Evolutionary conservation across 176 grass and related monocot genomes (phyloP), one percentile per base, ranked within the genome.

Genomic region (Triticum urartu): DNA sequence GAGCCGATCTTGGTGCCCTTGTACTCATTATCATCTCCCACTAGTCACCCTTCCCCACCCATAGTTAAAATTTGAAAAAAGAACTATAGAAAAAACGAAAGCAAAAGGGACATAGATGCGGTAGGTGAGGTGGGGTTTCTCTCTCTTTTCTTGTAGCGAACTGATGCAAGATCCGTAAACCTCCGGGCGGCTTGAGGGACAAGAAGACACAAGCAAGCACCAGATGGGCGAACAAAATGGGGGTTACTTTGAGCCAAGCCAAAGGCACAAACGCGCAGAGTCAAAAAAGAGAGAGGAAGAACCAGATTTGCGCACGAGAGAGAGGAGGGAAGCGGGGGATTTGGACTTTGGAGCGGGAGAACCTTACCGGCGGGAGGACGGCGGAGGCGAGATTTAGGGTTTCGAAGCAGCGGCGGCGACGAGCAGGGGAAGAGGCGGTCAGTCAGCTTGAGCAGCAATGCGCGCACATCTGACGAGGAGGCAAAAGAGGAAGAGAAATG

Each of bases 91-190:
- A 66, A 64, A 3, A 47, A 36, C 28, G 54, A 9, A 45, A 68
- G 85, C 61, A 79, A 66, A 87, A 73, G 74, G 80, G 26, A 79
- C 84, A 90, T 17, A 87, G 80, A 90, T 90, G 81, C 26, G 60
- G 89, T 84, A 63, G 85, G 68, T 80, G 85, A 20, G 75, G 74
- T 63, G 12, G 76, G 76, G 60, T 75, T 54, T 15, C 47, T 15
- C 47, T 80, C 81, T 14, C 25, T 59, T 84, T 38, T 64, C 26
- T 43, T 34, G 36, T 35, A 0, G 26, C 6, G 22, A 84, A 79
- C 59, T 75, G 81, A 87, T 84, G 74, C 89, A 36, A 90, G 89
- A 90, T 90, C 89, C 84, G 80, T 67, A 83, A 90, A 83, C 66
- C 89, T 26, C 58, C 9, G 58, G 2, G 4, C 47, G 47, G 48